These are phyloP conservation scores for Fonsecaea pedrosoi DNA, from an alignment of 2,329 filamentous ascomycete genomes.

Conservation along the genomic window DNA sequence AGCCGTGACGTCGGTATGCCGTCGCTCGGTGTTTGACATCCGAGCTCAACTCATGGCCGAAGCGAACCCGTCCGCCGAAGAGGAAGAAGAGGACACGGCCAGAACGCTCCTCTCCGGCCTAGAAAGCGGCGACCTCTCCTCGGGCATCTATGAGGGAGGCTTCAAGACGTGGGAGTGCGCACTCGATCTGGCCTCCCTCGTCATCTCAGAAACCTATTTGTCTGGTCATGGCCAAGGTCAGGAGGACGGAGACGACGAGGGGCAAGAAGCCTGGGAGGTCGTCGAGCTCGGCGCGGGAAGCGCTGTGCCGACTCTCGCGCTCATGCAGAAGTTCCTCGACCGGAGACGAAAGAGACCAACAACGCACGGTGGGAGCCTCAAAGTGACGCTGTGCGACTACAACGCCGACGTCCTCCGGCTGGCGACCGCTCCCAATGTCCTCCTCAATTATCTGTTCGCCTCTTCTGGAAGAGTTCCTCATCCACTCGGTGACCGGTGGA, in stretches of 20 bases:
- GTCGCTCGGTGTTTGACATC: constrained; percentile 69
- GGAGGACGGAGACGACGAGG: constrained; percentile 38
- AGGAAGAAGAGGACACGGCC: constrained; percentile 40
- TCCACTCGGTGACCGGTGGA: constrained; percentile 29
- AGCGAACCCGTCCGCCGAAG: constrained; percentile 46
- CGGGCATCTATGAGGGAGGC: constrained; percentile 69
- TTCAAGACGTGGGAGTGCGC: constrained; percentile 74
- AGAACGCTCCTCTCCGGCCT: constrained; percentile 56
- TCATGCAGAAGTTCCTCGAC: constrained; percentile 60
- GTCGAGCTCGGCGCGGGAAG: constrained; percentile 68
- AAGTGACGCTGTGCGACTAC: constrained; percentile 67
- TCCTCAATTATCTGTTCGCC: constrained; percentile 57
- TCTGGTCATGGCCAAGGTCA: neutral
- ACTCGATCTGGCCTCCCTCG: constrained; percentile 59
- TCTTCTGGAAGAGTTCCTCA: neutral
- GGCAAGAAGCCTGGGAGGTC: constrained; percentile 45
- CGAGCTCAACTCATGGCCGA: constrained; percentile 69
- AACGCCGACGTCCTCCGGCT: constrained; percentile 66
- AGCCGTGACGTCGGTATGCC: constrained; percentile 36
- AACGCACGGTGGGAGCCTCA: constrained; percentile 43
- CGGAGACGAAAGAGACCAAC: constrained; percentile 41
- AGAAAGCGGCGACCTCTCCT: constrained; percentile 60
- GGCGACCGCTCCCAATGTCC: constrained; percentile 66
- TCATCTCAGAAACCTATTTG: neutral
- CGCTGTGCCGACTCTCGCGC: constrained; percentile 62